These are phyloP conservation scores for Meyerozyma sp. DNA, from an alignment of 1,139 yeast genomes.

Conservation along the genomic window DNA sequence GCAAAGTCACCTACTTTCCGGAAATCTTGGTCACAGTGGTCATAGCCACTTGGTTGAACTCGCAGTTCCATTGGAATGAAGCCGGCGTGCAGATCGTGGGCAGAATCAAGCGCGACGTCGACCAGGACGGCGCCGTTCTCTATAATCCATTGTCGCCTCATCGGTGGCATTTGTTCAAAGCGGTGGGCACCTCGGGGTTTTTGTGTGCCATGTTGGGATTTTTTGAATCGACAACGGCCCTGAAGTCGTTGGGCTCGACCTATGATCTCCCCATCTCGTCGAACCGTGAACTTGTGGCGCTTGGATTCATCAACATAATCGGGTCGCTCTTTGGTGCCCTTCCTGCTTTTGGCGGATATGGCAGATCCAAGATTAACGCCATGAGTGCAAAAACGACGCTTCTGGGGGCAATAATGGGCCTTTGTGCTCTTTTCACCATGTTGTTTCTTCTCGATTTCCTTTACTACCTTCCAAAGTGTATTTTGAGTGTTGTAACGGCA, in stretches of 20 bases:
- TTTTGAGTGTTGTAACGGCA: slow-evolving; percentile 75
- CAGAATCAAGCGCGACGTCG: slow-evolving; percentile 35
- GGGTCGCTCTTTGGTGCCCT: slow-evolving; percentile 72
- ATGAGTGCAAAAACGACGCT: slow-evolving; percentile 80
- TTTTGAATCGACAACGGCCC: slow-evolving; percentile 91
- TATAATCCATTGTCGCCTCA: slow-evolving; percentile 30
- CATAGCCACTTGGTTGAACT: slow-evolving; percentile 55
- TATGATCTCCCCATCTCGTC: slow-evolving; percentile 67
- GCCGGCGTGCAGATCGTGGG: slow-evolving; percentile 70
- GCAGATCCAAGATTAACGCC: slow-evolving; percentile 85
- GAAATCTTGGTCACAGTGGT: slow-evolving; percentile 78
- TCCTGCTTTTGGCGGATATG: slow-evolving; percentile 96
- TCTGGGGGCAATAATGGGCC: slow-evolving; percentile 78
- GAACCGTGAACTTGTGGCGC: slow-evolving; percentile 72
- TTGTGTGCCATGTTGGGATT: slow-evolving; percentile 86
- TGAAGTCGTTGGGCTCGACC: slow-evolving; percentile 67
- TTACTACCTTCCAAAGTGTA: slow-evolving; percentile 74
- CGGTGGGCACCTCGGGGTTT: slow-evolving; percentile 54
- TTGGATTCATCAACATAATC: slow-evolving; percentile 70
- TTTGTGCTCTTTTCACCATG: slow-evolving; percentile 63
- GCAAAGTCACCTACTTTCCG: slow-evolving; percentile 56
- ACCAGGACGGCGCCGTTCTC: slow-evolving; percentile 13
- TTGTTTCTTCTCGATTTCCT: slow-evolving; percentile 57
- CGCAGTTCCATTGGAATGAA: slow-evolving; percentile 47
- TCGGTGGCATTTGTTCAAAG: slow-evolving; percentile 30